Conservation (phyloP, 1,284 basidiomycete species). For the Peniophora sp. region DNA sequence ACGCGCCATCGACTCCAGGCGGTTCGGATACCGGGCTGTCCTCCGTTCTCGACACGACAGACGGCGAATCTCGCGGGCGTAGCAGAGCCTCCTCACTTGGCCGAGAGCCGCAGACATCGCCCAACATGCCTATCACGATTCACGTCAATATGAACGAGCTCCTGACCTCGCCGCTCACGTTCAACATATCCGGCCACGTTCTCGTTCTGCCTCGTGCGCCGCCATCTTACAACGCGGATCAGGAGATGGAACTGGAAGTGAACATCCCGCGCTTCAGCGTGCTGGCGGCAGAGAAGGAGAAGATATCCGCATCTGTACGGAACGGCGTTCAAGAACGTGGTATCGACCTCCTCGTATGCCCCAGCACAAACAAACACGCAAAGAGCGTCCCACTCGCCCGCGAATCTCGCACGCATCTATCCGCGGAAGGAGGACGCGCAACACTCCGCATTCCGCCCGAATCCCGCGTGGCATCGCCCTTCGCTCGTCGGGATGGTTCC, state of each 20-base stretch:
- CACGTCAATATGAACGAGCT: conserved; percentile 76
- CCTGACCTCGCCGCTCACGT: conserved; percentile 53
- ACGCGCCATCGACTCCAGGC: conserved; percentile 42
- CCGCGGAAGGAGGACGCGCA: conserved; percentile 50
- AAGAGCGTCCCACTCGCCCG: conserved; percentile 54
- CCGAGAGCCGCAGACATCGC: conserved; percentile 17
- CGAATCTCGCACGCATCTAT: conserved; percentile 47
- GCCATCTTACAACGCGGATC: conserved; percentile 13
- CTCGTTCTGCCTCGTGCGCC: conserved; percentile 42
- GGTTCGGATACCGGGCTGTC: conserved; percentile 36
- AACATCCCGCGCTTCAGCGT: conserved; percentile 61
- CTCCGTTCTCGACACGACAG: conserved; percentile 27
- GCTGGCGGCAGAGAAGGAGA: conserved; percentile 54
- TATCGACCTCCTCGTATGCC: conserved; percentile 48
- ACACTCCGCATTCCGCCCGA: conserved; percentile 31
- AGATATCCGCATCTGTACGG: conserved; percentile 42
- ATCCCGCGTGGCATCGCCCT: conserved; percentile 15
- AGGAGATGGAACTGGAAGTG: conserved; percentile 33
- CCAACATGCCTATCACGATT: conserved; percentile 54
- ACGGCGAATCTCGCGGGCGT: conserved; percentile 16
- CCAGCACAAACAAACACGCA: conserved; percentile 48
- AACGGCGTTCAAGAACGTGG: conserved; percentile 42
- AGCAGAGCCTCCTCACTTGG: conserved; percentile 21
- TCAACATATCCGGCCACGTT: conserved; percentile 57
- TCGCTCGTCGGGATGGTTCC: conserved; percentile 10